A percentile compares a stretch with the other conserved stretches of the same genome.
Evolutionary conservation across 2,329 filamentous ascomycete species (phyloP).

Genomic region (Sphaceloma murrayae): DNA sequence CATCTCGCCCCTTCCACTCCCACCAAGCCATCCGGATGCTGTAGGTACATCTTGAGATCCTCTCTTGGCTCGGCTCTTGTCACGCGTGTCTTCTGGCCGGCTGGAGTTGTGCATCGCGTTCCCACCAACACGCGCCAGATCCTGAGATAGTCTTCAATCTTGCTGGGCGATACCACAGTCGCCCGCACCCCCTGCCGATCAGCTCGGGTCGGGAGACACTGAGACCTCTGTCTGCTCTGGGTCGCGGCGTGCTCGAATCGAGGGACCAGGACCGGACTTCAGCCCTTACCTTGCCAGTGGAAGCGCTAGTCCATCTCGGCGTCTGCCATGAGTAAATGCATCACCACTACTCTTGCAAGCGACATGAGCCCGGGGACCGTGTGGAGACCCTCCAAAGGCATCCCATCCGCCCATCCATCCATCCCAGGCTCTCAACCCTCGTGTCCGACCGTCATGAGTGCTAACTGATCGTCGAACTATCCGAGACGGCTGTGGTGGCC

Average conservation of each 20-base stretch:
- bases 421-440: too few species aligned
- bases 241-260: background rate
- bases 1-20: too few species aligned
- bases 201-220: background rate
- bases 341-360: constrained; percentile 5
- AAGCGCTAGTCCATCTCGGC: constrained; percentile 3
- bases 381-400: background rate
- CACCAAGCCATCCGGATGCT: too few species aligned
- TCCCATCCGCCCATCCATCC: background rate
- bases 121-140: background rate
- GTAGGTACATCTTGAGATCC: too few species aligned
- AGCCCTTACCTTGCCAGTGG: background rate
- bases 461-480: constrained; percentile 2
- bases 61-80: too few species aligned
- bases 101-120: too few species aligned
- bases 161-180: background rate
- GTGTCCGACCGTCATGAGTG: too few species aligned
- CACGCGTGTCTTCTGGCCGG: too few species aligned
- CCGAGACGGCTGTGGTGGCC: constrained; percentile 9
- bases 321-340: constrained; percentile 2
- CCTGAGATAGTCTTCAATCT: background rate
- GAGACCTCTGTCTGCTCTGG: background rate
- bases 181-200: constrained; percentile 7
- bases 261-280: constrained; percentile 3
- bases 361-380: constrained; percentile 2